phyloP scores from a whole-genome alignment of 768 basidiomycete genomes.

The Cystobasidium ongulense region DNA sequence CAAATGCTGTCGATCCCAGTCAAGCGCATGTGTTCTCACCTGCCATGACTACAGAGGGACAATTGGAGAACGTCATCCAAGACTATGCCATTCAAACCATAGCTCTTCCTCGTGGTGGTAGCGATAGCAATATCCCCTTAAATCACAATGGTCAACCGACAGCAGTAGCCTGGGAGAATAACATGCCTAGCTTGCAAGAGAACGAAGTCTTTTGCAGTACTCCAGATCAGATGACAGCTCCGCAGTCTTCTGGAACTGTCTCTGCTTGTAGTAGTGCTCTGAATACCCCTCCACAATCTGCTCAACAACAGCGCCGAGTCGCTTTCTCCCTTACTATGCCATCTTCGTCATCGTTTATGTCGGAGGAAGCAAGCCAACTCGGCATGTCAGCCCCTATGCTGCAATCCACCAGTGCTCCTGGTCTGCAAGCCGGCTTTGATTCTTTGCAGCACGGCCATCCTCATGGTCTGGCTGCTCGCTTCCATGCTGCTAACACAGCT shows the following conservation, averaged over 20 bases:
- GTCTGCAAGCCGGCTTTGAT: not conserved
- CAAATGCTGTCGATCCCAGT: not conserved
- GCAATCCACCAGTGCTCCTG: not conserved
- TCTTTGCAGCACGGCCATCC: not conserved
- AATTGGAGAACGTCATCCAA: not conserved
- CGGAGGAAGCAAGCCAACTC: not conserved
- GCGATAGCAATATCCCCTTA: not conserved
- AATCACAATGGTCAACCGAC: not conserved
- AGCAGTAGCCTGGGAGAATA: not conserved
- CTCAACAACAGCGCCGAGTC: too few species aligned
- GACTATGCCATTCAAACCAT: not conserved
- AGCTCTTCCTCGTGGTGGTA: not conserved
- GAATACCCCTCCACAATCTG: not conserved
- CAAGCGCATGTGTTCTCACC: not conserved
- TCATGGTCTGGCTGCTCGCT: not conserved
- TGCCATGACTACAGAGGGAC: not conserved
- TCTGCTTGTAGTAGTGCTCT: not conserved
- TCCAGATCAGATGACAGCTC: not conserved
- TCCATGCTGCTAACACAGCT: not conserved
- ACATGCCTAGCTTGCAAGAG: not conserved
- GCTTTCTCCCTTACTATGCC: too few species aligned
- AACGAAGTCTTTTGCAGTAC: not conserved
- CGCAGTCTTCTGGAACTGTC: not conserved
- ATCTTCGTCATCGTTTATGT: too few species aligned
- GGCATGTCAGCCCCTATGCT: not conserved